These are phyloP conservation scores for Sporopachydermia cereana DNA, from an alignment of 1,139 yeast species.

Conservation along the genomic window DNA sequence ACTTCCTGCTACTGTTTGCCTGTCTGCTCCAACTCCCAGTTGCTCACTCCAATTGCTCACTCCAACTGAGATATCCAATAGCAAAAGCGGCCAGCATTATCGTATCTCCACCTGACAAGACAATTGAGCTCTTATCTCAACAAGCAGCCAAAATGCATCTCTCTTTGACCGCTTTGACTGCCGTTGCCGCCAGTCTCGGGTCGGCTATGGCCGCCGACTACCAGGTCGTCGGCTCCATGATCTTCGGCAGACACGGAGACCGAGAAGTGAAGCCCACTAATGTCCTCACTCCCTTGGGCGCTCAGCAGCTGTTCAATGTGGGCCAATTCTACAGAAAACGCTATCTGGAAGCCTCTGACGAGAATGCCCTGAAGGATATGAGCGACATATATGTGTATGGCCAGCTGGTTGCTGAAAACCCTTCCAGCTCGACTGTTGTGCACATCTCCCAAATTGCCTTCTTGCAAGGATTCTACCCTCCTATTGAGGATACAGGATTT, in stretches of 20 bases:
- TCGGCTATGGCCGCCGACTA: slow-evolving; percentile 16
- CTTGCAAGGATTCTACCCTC: slow-evolving; percentile 35
- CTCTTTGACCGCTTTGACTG: background rate
- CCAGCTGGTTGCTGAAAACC: slow-evolving; percentile 24
- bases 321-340: slow-evolving; percentile 30
- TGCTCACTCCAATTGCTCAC: too few relatives aligned
- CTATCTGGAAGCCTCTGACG: slow-evolving; percentile 26
- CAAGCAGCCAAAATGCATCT: too few relatives aligned
- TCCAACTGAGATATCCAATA: too few relatives aligned
- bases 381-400: slow-evolving; percentile 21
- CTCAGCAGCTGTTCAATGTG: slow-evolving; percentile 22
- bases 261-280: slow-evolving; percentile 31
- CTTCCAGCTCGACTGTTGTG: slow-evolving; percentile 24
- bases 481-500: slow-evolving; percentile 19
- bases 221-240: slow-evolving; percentile 28
- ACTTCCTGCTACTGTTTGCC: too few relatives aligned
- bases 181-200: background rate
- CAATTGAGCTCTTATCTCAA: too few relatives aligned
- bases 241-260: slow-evolving; percentile 36
- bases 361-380: slow-evolving; percentile 17
- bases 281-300: slow-evolving; percentile 31
- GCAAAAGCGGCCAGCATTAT: too few relatives aligned
- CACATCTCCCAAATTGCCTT: slow-evolving; percentile 29
- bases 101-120: too few relatives aligned
- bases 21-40: too few relatives aligned